phyloP scores from a whole-genome alignment of 2,329 filamentous ascomycete species.

The Pestalotiopsis sp. region DNA sequence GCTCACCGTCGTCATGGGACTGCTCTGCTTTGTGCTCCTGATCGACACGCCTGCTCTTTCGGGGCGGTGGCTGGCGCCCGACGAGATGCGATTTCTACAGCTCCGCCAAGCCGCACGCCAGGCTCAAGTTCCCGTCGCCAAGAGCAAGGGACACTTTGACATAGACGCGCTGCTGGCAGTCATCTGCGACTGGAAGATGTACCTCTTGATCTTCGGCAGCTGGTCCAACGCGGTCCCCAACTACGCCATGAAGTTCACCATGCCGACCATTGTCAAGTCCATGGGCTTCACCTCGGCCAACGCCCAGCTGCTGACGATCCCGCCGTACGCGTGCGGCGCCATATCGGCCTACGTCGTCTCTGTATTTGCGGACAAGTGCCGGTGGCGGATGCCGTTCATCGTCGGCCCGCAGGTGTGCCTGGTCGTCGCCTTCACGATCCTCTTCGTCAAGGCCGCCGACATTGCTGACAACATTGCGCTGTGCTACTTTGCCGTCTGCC shows the following conservation, averaged over 20 bases:
- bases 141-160: constrained; percentile 32
- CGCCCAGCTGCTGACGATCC: constrained; percentile 29
- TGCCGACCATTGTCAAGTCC: constrained; percentile 34
- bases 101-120: constrained; percentile 19
- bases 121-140: constrained; percentile 1
- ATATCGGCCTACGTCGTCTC: constrained; percentile 33
- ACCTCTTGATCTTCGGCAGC: constrained; percentile 42
- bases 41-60: constrained; percentile 44
- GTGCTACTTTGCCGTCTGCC: constrained; percentile 44
- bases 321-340: constrained; percentile 37
- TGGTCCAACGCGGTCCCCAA: constrained; percentile 39
- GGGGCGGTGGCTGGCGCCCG: constrained; percentile 15
- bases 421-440: constrained; percentile 36
- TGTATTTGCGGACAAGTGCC: constrained; percentile 36
- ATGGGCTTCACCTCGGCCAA: constrained; percentile 33
- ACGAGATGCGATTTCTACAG: constrained; percentile 41
- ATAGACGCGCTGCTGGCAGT: constrained; percentile 38
- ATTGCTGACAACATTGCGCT: constrained; percentile 40
- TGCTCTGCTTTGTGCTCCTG: constrained; percentile 47
- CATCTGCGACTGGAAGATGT: constrained; percentile 49
- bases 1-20: constrained; percentile 37
- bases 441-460: constrained; percentile 36
- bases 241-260: constrained; percentile 28
- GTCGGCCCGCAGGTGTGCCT: constrained; percentile 33
- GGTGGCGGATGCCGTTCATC: constrained; percentile 41